Conservation (phyloP, 73 alveolate genomes). For the Loxodes magnus region DNA sequence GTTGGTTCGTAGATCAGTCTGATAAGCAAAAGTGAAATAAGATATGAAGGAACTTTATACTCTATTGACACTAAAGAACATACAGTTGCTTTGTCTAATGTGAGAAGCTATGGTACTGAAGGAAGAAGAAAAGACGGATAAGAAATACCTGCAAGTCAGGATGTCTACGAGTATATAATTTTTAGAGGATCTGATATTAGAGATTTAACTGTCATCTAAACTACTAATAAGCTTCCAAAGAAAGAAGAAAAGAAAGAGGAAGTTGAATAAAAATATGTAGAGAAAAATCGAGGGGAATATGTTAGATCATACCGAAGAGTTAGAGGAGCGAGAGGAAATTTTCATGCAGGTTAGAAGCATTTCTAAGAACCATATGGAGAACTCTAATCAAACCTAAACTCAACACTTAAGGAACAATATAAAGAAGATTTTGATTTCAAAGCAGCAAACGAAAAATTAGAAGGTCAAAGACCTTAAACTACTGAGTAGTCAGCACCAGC, state of each 20-base stretch:
- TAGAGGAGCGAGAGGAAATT: no score
- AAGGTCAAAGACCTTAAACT: no score
- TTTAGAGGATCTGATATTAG: conserved; percentile 6
- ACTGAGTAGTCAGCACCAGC: no score
- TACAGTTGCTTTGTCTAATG: conserved; percentile 1
- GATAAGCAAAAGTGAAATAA: not conserved
- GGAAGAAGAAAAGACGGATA: not conserved
- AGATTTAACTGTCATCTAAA: conserved; percentile 5
- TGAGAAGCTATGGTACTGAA: not conserved
- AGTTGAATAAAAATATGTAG: not conserved
- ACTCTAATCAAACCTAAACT: not conserved
- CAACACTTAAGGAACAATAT: not conserved
- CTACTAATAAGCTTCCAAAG: not conserved
- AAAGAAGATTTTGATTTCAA: conserved; percentile 6
- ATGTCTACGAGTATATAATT: not conserved
- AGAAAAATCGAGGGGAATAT: not conserved
- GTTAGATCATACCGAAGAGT: no score
- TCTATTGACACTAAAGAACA: conserved; percentile 1
- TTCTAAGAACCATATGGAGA: conserved; percentile 4
- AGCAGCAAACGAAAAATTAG: no score
- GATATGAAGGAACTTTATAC: conserved; percentile 7
- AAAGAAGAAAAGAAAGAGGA: conserved; percentile 1
- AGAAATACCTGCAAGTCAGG: conserved; percentile 5
- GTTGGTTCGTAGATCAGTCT: conserved; percentile 1
- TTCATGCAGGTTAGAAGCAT: not conserved